Evolutionary conservation across 768 basidiomycete genomes (phyloP), one percentile per base, ranked within the genome.

Genomic region (Boletus barrowsii): DNA sequence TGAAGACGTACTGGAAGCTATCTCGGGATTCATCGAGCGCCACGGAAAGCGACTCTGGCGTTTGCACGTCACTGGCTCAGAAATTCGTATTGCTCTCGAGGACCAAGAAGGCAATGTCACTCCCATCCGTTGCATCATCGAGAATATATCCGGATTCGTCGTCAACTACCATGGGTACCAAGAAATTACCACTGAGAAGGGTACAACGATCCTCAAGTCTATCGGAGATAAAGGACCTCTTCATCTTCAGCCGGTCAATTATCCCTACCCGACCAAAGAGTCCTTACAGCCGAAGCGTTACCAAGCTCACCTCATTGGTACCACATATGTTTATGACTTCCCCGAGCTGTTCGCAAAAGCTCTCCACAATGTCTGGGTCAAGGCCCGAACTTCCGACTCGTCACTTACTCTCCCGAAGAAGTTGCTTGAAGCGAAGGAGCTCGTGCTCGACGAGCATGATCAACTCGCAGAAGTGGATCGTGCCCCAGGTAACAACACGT

Each of bases 301-400:
- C 76, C 96, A 98, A 69, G 97, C 97, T 22, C 97, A 99, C 72
- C 83, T 98, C 55, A 87, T 97, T 62, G 97, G 97, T 49, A 99
- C 97, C 30, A 99, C 97, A 47, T 99, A 98, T 70, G 95, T 90
- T 32, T 98, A 98, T 73, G 97, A 98, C 74, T 99, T 98, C 87
- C 97, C 97, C 40, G 97, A 97, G 65, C 84, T 99, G 59, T 99
- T 98, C 80, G 88, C 94, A 37, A 98, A 98, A 76, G 94, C 96
- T 8, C 77, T 98, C 55, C 90, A 93, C 66, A 93, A 94, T 64
- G 80, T 93, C 57, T 99, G 97, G 97, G 75, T 81, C 59, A 84
- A 86, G 62, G 83, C 83, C 42, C 83, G 87, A 39, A 72, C 75
- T 39, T 73, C 71, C 26, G 82, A 90, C 65, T 75, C 91, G 13